A percentile compares a stretch with the other conserved stretches of the same genome.
These are phyloP conservation scores for Ogataea corticis DNA, from an alignment of 805 yeast species.

Conservation along the genomic window DNA sequence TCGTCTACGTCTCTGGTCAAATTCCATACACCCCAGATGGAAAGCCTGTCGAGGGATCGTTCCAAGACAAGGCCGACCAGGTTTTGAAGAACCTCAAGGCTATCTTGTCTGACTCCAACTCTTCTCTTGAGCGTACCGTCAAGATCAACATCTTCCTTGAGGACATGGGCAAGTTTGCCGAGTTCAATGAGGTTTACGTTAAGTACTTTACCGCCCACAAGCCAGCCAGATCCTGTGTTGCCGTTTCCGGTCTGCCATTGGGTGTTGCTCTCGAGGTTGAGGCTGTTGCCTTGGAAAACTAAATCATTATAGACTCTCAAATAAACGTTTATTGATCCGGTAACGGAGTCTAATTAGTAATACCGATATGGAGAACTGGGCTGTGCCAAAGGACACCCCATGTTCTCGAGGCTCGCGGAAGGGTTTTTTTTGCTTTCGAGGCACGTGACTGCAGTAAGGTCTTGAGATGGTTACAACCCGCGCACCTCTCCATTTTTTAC, in stretches of 20 bases:
- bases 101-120: conserved; percentile 82
- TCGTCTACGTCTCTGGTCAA: conserved; percentile 92
- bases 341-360: no score
- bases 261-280: conserved; percentile 85
- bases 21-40: conserved; percentile 86
- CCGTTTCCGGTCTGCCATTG: conserved; percentile 88
- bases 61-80: conserved; percentile 77
- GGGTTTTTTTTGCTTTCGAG: no score
- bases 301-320: neutral
- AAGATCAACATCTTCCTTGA: conserved; percentile 89
- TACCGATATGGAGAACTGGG: no score
- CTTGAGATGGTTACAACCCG: neutral
- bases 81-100: conserved; percentile 65
- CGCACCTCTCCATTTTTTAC: conserved; percentile 1
- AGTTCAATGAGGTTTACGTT: conserved; percentile 82
- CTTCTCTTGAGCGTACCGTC: conserved; percentile 78
- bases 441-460: no score
- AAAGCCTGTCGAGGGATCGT: conserved; percentile 73
- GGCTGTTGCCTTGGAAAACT: conserved; percentile 69
- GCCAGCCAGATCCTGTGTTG: conserved; percentile 98
- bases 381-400: no score
- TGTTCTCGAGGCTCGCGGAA: no score
- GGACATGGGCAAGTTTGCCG: conserved; percentile 84
- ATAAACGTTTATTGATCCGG: no score
- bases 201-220: conserved; percentile 71